Evolutionary conservation across 1,139 yeast genomes (phyloP), one percentile per base, ranked within the genome.

Genomic region (Taphrina betulina): DNA sequence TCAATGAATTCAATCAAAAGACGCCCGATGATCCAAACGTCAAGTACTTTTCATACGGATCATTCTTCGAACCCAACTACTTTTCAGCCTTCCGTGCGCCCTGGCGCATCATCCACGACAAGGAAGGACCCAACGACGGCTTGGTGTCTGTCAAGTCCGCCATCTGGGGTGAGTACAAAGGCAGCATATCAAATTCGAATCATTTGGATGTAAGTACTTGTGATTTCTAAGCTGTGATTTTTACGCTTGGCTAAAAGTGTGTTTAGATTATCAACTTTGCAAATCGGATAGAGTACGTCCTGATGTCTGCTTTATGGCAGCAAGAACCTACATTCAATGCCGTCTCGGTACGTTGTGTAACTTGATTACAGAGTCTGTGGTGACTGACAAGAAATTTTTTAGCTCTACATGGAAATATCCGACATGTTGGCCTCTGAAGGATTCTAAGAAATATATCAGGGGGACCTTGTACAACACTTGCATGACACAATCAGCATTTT

Each of bases 161-260:
- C 1, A 78, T 78, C 64, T 89, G 96, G 96, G 96, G 96, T 0
- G 71, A 79, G 40, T 87, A 85, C 67, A 66, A 82, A 62, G 96
- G 96, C 0, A 85, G 94, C 0, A 68, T 89, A 37, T 80, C 80
- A 42, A 77, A 82, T 61, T 88, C 85, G 2, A 96, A 89, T 68
- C 96, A 89, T 69, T 72, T 87, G 60, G 96, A 89, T 67, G 73
- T 88, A 58, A 40, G 44, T 40, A n/a, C 14, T 24, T 10, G 8
- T 5, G 85, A 88, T 42, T 88, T 88, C 64, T 51, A n/a, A n/a
- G n/a, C n/a, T n/a, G n/a, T n/a, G n/a, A n/a, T n/a, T n/a, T n/a
- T n/a, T n/a, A n/a, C n/a, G n/a, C n/a, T n/a, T n/a, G n/a, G n/a
- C n/a, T n/a, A n/a, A n/a, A n/a, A n/a, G n/a, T 68, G 12, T 26